Conservation (phyloP, 345 rosid species). For the Arabidopsis suecica region DNA sequence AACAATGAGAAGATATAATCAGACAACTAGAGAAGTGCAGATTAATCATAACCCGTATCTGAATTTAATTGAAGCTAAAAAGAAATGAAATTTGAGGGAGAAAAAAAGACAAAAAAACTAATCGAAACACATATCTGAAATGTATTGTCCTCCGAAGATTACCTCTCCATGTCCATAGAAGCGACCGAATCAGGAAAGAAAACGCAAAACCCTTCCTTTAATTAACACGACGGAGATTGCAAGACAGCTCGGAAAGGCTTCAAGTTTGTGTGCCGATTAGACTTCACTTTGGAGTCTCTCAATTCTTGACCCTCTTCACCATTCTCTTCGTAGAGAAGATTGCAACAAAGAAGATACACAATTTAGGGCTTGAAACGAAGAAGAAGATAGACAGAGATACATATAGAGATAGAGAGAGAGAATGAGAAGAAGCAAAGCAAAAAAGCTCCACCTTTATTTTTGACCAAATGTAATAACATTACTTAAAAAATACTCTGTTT, state of each 20-base stretch:
- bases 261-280: conserved; percentile 3
- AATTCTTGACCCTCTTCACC: neutral
- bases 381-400: neutral
- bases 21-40: conserved; percentile 11
- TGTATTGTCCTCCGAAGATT: conserved; percentile 8
- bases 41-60: conserved; percentile 22
- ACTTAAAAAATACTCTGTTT: neutral
- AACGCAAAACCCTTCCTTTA: conserved; percentile 5
- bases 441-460: conserved; percentile 24
- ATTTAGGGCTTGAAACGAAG: conserved; percentile 22
- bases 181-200: conserved; percentile 38
- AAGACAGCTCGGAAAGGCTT: conserved; percentile 15
- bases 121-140: neutral
- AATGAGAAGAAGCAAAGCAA: conserved; percentile 30
- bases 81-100: neutral
- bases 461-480: conserved; percentile 39
- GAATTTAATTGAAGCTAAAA: conserved; percentile 5
- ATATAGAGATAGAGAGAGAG: conserved; percentile 10
- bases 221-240: conserved; percentile 24
- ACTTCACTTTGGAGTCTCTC: conserved; percentile 19
- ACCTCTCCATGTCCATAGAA: conserved; percentile 62
- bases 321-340: neutral
- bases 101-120: neutral
- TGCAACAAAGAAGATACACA: conserved; percentile 22
- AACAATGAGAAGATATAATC: conserved; percentile 6